Evolutionary conservation across 1,284 basidiomycete genomes (phyloP).

Genomic region (Leucoagaricus sp.): DNA sequence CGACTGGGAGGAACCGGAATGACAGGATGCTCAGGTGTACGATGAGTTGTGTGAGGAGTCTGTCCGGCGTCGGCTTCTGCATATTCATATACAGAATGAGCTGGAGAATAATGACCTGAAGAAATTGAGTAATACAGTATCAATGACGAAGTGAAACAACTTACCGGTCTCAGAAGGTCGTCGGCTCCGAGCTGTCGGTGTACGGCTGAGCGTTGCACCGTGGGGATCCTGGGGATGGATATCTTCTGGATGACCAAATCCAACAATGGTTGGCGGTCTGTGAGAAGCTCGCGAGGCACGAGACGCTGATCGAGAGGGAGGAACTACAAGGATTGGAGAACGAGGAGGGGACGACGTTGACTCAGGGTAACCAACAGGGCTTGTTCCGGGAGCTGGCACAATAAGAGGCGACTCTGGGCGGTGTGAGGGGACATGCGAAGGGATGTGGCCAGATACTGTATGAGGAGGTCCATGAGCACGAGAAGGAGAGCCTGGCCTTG

Average conservation of each 20-base stretch:
- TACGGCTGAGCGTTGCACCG: conserved; percentile 19
- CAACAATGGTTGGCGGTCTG: conserved; percentile 23
- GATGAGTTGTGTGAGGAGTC: not conserved
- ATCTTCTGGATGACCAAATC: conserved; percentile 19
- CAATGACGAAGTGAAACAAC: not conserved
- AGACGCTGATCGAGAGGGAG: conserved; percentile 14
- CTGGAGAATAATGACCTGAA: conserved; percentile 18
- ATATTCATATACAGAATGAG: conserved; percentile 19
- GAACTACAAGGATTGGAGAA: conserved; percentile 10
- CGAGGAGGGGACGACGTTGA: conserved; percentile 7
- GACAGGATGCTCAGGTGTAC: conserved; percentile 4
- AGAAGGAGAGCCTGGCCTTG: not conserved
- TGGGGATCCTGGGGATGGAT: conserved; percentile 10
- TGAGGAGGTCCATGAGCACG: conserved; percentile 19
- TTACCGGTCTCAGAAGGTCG: conserved; percentile 21
- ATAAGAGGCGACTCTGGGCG: conserved; percentile 5
- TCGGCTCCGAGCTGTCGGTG: conserved; percentile 20
- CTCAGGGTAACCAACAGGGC: conserved; percentile 11
- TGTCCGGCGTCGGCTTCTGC: not conserved
- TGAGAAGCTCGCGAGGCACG: conserved; percentile 1
- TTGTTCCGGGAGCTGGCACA: conserved; percentile 4
- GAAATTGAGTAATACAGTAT: not conserved
- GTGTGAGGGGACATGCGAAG: not conserved
- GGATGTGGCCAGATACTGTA: conserved; percentile 13
- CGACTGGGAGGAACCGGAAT: conserved; percentile 9